Evolutionary conservation across 352 stramenopile species (phyloP), one percentile per base, ranked within the genome.

Genomic region (Pythium periplocum): DNA sequence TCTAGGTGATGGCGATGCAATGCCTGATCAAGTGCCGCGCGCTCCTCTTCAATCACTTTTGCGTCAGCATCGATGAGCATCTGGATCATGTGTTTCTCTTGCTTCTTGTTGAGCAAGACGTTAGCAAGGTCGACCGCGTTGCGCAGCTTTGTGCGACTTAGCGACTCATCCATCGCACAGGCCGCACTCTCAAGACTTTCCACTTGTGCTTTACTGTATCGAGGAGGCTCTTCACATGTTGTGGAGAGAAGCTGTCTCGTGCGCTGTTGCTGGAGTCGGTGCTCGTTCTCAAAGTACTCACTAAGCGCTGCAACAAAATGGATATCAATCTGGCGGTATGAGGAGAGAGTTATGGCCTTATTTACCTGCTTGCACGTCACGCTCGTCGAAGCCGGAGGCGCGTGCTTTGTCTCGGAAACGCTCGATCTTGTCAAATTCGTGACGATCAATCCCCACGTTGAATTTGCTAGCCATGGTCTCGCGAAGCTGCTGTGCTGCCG

Each of bases 41-140:
- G 64, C 49, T 92, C 78, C 35, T 88, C 73, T 7, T 90, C 76
- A 39, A 92, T 87, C 35, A 85, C 75, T 17, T 71, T 70, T 2
- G 69, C 52, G 45, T 92, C 78, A 4, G 72, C 68, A 12, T 90
- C 82, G 34, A 92, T 87, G 30, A 92, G 51, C 9, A 69, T 71
- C 43, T 87, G 72, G 10, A 87, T 68, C 51, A 87, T 54, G 0
- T 71, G 68, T 39, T 85, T 87, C 55, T 92, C 75, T 50, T 92
- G 74, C 47, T 85, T 86, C 6, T 56, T 58, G 11, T 76, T 74
- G 7, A 62, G 40, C 0, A 83, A 45, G 0, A 87, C 64, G 50
- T 81, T 82, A 1, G 75, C 75, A 7, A 90, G 63, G 48, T 88
- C 79, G 4, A 88, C 76, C 0, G 79, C 79, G 44, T 88, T 90